These are phyloP conservation scores for Pulchroboletus neoregius DNA, from an alignment of 1,284 basidiomycete genomes.

Conservation along the genomic window DNA sequence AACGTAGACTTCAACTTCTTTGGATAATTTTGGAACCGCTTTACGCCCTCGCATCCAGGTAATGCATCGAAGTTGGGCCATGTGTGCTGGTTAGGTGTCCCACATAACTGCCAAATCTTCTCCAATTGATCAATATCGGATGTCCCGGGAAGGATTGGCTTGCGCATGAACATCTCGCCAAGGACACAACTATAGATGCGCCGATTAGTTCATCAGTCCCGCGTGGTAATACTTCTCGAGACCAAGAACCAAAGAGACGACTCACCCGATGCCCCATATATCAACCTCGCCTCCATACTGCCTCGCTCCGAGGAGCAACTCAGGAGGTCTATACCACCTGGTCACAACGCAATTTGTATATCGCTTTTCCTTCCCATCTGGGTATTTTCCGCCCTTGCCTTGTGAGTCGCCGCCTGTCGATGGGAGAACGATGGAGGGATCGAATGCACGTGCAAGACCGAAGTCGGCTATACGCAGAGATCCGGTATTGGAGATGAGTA, in stretches of 20 bases:
- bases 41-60: slow-evolving; percentile 79
- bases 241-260: slow-evolving; percentile 15
- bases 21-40: slow-evolving; percentile 49
- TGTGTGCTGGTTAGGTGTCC: slow-evolving; percentile 75
- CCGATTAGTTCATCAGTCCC: slow-evolving; percentile 2
- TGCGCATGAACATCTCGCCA: slow-evolving; percentile 90
- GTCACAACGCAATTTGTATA: slow-evolving; percentile 99
- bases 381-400: slow-evolving; percentile 39
- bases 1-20: slow-evolving; percentile 56
- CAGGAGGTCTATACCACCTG: slow-evolving; percentile 96
- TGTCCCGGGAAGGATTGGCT: slow-evolving; percentile 85
- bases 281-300: slow-evolving; percentile 94
- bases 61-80: slow-evolving; percentile 81
- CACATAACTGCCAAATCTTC: slow-evolving; percentile 88
- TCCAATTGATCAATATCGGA: slow-evolving; percentile 90
- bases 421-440: slow-evolving; percentile 43
- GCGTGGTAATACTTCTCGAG: neutral
- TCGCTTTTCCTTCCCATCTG: slow-evolving; percentile 54
- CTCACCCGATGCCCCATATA: slow-evolving; percentile 96
- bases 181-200: slow-evolving; percentile 70
- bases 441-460: slow-evolving; percentile 83
- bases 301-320: slow-evolving; percentile 85
- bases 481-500: slow-evolving; percentile 88
- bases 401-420: slow-evolving; percentile 21
- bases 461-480: slow-evolving; percentile 92